These are phyloP conservation scores for Parietichytrium sp. DNA, from an alignment of 108 stramenopile genomes.

Conservation along the genomic window DNA sequence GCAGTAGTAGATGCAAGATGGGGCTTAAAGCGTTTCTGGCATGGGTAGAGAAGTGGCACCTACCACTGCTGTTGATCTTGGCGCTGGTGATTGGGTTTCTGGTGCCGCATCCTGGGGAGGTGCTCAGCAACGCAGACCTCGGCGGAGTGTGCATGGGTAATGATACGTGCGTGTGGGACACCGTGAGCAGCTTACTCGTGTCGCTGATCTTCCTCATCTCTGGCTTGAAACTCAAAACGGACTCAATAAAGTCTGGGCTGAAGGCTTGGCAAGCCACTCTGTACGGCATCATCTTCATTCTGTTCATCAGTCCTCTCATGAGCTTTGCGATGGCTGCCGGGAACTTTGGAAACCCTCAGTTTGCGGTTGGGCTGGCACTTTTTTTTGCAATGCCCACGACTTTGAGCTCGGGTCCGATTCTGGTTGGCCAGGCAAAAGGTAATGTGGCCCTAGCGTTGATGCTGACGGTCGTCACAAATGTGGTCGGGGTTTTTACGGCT, in stretches of 20 bases:
- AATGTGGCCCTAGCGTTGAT: conserved; percentile 44
- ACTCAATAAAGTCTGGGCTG: conserved; percentile 14
- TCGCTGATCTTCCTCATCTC: conserved; percentile 39
- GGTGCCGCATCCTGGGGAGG: neutral
- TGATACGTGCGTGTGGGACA: neutral
- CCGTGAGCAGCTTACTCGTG: neutral
- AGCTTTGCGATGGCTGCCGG: conserved; percentile 2
- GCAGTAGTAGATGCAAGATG: no score
- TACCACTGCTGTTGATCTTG: conserved; percentile 32
- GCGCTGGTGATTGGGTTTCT: conserved; percentile 17
- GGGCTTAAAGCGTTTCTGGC: no score
- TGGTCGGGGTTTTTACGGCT: neutral
- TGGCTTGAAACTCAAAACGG: conserved; percentile 41
- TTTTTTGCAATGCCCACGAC: conserved; percentile 44
- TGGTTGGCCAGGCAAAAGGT: conserved; percentile 42
- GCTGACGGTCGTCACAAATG: conserved; percentile 35
- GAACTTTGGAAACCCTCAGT: neutral
- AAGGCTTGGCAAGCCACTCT: neutral
- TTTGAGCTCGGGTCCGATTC: neutral
- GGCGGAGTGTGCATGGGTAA: neutral
- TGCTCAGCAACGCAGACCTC: conserved; percentile 7
- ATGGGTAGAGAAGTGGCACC: conserved; percentile 44
- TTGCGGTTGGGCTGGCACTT: conserved; percentile 39
- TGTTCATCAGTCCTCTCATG: neutral
- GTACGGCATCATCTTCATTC: neutral